These are phyloP conservation scores for Aspergillus chevalieri DNA, from an alignment of 2,329 filamentous ascomycete genomes.

Conservation along the genomic window DNA sequence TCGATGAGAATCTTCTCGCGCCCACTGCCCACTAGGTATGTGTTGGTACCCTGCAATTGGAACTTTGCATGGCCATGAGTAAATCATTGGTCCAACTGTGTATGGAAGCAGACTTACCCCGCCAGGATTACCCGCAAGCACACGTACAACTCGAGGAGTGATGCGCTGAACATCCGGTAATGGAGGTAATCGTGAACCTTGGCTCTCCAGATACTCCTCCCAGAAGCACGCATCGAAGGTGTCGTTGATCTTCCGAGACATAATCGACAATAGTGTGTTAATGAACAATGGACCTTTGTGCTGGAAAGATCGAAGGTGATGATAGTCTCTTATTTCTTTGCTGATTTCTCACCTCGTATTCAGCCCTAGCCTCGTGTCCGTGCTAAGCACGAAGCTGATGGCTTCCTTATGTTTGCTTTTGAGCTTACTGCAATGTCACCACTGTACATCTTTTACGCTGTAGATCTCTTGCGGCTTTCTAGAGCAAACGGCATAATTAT, in stretches of 20 bases:
- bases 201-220: slow-evolving; percentile 42
- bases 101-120: slow-evolving; percentile 24
- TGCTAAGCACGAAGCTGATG: no score
- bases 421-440: no score
- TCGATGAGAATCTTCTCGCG: slow-evolving; percentile 30
- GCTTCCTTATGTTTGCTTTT: no score
- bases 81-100: neutral
- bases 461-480: no score
- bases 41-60: slow-evolving; percentile 38
- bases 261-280: no score
- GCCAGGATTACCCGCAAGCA: slow-evolving; percentile 42
- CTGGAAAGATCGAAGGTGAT: no score
- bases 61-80: slow-evolving; percentile 15
- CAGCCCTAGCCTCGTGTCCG: no score
- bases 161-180: slow-evolving; percentile 38
- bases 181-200: slow-evolving; percentile 31
- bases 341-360: no score
- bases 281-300: no score
- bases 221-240: slow-evolving; percentile 43
- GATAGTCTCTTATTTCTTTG: no score
- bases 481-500: no score
- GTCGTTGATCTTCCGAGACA: slow-evolving; percentile 40
- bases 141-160: slow-evolving; percentile 37
- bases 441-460: no score
- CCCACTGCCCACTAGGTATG: slow-evolving; percentile 36